A percentile compares a stretch with the other conserved stretches of the same genome.
phyloP scores from a whole-genome alignment of 1,284 basidiomycete species.

The Mycosarcoma mackinlayi region DNA sequence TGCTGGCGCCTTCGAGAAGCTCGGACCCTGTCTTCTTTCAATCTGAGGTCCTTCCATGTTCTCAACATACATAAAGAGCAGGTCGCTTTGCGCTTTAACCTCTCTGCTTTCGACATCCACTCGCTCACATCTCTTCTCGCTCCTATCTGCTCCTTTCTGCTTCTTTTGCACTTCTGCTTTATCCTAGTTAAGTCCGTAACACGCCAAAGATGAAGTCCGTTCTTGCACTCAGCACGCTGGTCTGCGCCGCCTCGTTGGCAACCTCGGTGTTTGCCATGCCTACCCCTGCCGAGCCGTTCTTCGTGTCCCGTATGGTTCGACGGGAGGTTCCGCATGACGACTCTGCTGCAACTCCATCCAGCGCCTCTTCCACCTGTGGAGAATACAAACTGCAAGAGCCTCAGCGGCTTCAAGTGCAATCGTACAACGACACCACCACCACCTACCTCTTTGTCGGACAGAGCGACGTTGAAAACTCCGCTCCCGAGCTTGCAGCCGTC shows the following conservation, averaged over 20 bases:
- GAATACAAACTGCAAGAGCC: conserved; percentile 21
- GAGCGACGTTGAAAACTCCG: background rate
- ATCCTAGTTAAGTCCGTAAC: too few species aligned
- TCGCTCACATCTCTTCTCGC: too few species aligned
- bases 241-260: conserved; percentile 12
- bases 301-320: conserved; percentile 32
- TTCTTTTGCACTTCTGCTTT: too few species aligned
- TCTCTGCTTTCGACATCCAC: too few species aligned
- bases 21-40: background rate
- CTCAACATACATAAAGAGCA: background rate
- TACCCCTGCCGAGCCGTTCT: conserved; percentile 21
- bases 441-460: conserved; percentile 7
- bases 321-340: conserved; percentile 5
- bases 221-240: conserved; percentile 11
- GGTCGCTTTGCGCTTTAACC: too few species aligned
- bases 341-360: background rate
- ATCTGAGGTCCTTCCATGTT: background rate
- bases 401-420: conserved; percentile 16
- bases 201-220: conserved; percentile 21
- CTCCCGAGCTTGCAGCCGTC: conserved; percentile 1
- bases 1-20: background rate
- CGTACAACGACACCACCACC: conserved; percentile 23
- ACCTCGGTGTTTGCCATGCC: conserved; percentile 11
- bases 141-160: too few species aligned
- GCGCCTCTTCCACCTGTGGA: conserved; percentile 12